Conservation (phyloP, 2,329 filamentous ascomycete genomes). For the Phoma sp. region DNA sequence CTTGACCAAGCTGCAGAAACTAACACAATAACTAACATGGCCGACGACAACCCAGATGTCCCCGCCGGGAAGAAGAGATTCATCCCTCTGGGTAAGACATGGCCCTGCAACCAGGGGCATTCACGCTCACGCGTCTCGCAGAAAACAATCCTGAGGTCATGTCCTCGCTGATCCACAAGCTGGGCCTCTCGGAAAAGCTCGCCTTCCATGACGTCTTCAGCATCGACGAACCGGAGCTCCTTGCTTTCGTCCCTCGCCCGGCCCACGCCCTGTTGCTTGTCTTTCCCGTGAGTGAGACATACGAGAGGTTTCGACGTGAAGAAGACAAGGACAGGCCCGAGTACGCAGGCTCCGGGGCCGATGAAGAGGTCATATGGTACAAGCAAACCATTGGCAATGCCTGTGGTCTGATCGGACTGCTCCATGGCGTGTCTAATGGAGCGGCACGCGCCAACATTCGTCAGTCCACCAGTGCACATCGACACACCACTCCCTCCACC, state of each 20-base stretch:
- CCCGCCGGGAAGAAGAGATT: constrained; percentile 45
- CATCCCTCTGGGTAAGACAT: constrained; percentile 43
- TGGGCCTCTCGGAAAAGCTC: constrained; percentile 80
- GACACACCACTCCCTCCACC: background rate
- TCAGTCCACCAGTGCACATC: constrained; percentile 18
- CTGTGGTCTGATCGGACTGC: constrained; percentile 87
- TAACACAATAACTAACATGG: constrained; percentile 27
- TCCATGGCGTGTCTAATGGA: constrained; percentile 86
- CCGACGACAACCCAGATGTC: constrained; percentile 38
- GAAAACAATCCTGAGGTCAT: constrained; percentile 91
- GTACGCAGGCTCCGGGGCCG: constrained; percentile 71
- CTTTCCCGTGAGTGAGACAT: constrained; percentile 81
- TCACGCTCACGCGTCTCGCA: constrained; percentile 26
- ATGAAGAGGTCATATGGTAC: constrained; percentile 89
- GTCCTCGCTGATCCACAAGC: constrained; percentile 80
- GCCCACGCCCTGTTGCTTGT: constrained; percentile 88
- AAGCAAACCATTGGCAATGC: constrained; percentile 95
- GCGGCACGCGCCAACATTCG: constrained; percentile 59
- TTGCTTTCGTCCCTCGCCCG: constrained; percentile 86
- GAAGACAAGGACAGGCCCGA: constrained; percentile 71
- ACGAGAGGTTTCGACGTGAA: constrained; percentile 74
- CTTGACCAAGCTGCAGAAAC: background rate
- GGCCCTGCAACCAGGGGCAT: background rate
- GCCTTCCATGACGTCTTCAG: constrained; percentile 91
- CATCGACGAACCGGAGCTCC: constrained; percentile 81